Conservation (phyloP, 2,329 filamentous ascomycete species). For the Colletotrichum eremochloae region DNA sequence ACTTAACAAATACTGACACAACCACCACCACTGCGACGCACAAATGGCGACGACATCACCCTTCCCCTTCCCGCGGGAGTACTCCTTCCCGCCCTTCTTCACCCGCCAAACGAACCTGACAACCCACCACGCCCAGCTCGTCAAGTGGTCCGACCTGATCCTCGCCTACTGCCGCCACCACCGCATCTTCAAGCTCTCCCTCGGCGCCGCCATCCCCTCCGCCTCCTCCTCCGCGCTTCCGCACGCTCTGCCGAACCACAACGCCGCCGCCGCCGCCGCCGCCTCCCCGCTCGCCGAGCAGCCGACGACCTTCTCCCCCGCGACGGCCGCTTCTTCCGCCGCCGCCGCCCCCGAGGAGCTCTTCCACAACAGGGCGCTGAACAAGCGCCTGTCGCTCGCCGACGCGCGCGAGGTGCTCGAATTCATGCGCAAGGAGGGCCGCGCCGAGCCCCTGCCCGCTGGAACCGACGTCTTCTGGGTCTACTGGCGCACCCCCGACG, state of each 20-base stretch:
- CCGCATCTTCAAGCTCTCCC: slow-evolving; percentile 80
- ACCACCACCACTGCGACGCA: background rate
- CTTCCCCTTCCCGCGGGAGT: slow-evolving; percentile 73
- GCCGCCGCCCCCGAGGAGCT: slow-evolving; percentile 57
- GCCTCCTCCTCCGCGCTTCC: slow-evolving; percentile 57
- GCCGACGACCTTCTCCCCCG: slow-evolving; percentile 59
- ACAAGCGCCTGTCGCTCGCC: slow-evolving; percentile 62
- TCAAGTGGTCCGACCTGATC: slow-evolving; percentile 89
- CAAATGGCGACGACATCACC: slow-evolving; percentile 42
- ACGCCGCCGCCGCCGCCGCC: slow-evolving; percentile 45
- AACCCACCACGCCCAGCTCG: slow-evolving; percentile 80
- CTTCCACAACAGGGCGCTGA: slow-evolving; percentile 69
- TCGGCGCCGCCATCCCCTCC: slow-evolving; percentile 68
- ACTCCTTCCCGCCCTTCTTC: slow-evolving; percentile 89
- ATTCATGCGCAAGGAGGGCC: slow-evolving; percentile 69
- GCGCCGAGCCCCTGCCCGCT: slow-evolving; percentile 74
- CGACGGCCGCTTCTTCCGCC: slow-evolving; percentile 56
- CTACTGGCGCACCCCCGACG: slow-evolving; percentile 88
- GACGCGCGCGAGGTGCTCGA: slow-evolving; percentile 71
- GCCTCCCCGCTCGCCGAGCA: slow-evolving; percentile 51
- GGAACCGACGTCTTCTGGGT: slow-evolving; percentile 74
- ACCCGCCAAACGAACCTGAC: slow-evolving; percentile 81
- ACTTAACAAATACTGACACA: background rate
- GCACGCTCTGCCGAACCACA: slow-evolving; percentile 48
- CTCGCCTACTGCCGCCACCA: slow-evolving; percentile 86